Evolutionary conservation across 164 flowering plant species (phyloP), one percentile per base, ranked within the genome.

Genomic region (Dillenia turbinata): DNA sequence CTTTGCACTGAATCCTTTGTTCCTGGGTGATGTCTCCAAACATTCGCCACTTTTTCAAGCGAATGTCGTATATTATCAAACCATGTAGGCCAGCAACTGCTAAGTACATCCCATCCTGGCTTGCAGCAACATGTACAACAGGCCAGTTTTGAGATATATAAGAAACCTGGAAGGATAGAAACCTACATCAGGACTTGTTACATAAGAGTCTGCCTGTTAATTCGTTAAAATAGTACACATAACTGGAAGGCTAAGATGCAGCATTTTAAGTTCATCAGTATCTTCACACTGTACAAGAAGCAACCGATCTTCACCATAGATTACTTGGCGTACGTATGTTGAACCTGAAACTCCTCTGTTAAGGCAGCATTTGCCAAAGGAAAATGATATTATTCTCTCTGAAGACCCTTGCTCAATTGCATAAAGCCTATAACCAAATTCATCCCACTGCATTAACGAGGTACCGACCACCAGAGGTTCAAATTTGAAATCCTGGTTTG

Each of bases 141-240:
- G 97, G 99, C 99, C 99, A 94, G 69, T 94, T 94, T 67, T 91
- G 97, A 15, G 97, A 88, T 54, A 94, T 86, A 71, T 94, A 94
- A 26, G 97, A 89, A 55, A 89, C 96, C 97, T 91, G 83, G 59
- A 11, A 17, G 6, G 7, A 33, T 33, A 33, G 40, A 33, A 33
- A 33, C 40, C 40, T 33, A 33, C 5, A 6, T 33, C 40, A 33
- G 40, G 40, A 33, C 40, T 4, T 33, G 5, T 33, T 0, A 4
- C 6, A 33, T 26, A 26, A 26, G 40, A 26, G 5, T 26, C 40
- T 7, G 40, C 40, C 40, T 33, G 40, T 33, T 33, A 33, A 33
- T 33, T 33, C 40, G 5, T 33, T 5, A 6, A 33, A 33, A 33
- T 55, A 47, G 17, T 57, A 63, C 45, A 64, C 96, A 33, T 85